A percentile compares a stretch with the other conserved stretches of the same genome.
phyloP scores from a whole-genome alignment of 179 eudicot genomes.

The Sideroxylon spinosum region DNA sequence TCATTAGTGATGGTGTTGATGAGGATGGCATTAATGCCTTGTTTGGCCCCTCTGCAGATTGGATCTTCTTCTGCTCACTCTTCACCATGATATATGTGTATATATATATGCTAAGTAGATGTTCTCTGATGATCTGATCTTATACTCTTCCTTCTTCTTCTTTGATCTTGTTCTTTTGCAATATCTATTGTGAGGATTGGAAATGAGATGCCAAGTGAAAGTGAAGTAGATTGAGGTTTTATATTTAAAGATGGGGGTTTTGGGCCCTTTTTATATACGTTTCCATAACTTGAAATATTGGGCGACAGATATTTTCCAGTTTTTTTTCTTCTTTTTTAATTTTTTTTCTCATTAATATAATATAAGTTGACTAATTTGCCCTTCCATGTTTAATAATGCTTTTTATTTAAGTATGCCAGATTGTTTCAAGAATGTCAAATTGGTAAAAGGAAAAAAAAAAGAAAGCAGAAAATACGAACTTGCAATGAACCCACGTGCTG shows the following conservation, averaged over 20 bases:
- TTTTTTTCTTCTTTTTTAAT: not conserved
- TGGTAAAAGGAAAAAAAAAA: no score
- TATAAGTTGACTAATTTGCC: conserved; percentile 19
- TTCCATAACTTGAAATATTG: conserved; percentile 14
- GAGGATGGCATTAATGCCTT: conserved; percentile 20
- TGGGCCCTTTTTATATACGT: not conserved
- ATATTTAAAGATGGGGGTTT: conserved; percentile 39
- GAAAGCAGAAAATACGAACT: no score
- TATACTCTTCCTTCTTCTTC: not conserved
- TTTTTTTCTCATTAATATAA: not conserved
- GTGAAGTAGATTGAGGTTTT: not conserved
- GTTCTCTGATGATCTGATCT: no score
- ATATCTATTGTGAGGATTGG: conserved; percentile 1
- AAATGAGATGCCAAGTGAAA: conserved; percentile 23
- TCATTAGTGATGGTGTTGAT: conserved; percentile 21
- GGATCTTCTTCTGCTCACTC: conserved; percentile 40
- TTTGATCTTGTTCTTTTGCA: not conserved
- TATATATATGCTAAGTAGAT: not conserved
- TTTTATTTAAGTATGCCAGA: no score
- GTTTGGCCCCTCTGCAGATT: conserved; percentile 22
- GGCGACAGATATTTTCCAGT: conserved; percentile 31
- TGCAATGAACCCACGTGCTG: no score
- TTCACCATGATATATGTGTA: conserved; percentile 31
- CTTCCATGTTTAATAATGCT: not conserved
- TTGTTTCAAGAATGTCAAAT: no score